Evolutionary conservation across 139 green algal species (phyloP).

Genomic region (Trebouxia sp.): DNA sequence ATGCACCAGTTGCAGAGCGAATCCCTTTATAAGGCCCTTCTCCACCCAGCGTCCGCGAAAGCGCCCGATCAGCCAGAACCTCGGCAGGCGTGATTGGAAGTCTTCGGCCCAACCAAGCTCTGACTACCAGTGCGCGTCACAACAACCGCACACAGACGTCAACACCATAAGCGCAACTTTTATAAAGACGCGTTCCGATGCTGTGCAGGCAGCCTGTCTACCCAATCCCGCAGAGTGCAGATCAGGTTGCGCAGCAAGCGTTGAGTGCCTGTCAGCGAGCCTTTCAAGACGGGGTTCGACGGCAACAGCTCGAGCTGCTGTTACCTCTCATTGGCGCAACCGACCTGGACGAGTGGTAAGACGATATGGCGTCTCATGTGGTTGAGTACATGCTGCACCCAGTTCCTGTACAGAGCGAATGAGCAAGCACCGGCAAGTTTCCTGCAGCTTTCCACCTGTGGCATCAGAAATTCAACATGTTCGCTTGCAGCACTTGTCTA

Average conservation of each 20-base stretch:
- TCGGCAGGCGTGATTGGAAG: too few species aligned
- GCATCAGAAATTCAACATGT: background rate
- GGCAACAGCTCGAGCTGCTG: conserved; percentile 79
- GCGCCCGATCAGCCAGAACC: too few species aligned
- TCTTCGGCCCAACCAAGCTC: too few species aligned
- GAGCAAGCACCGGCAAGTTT: background rate
- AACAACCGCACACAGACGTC: too few species aligned
- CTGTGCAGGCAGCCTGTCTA: conserved; percentile 3
- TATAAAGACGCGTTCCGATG: too few species aligned
- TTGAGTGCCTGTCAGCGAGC: conserved; percentile 56
- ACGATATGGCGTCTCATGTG: background rate
- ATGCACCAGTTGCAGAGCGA: too few species aligned
- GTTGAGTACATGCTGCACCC: background rate
- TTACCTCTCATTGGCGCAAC: conserved; percentile 90
- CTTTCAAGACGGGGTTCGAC: conserved; percentile 58
- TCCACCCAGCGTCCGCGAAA: too few species aligned
- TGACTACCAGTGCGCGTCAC: too few species aligned
- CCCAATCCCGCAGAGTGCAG: conserved; percentile 1
- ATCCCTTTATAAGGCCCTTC: too few species aligned
- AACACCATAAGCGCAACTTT: too few species aligned
- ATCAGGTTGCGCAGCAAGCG: conserved; percentile 58
- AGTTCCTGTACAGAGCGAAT: background rate
- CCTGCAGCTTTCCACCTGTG: background rate
- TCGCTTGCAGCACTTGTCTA: background rate
- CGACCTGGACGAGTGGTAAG: conserved; percentile 89